phyloP scores from a whole-genome alignment of 352 stramenopile species.

The Blastocystis sp. region DNA sequence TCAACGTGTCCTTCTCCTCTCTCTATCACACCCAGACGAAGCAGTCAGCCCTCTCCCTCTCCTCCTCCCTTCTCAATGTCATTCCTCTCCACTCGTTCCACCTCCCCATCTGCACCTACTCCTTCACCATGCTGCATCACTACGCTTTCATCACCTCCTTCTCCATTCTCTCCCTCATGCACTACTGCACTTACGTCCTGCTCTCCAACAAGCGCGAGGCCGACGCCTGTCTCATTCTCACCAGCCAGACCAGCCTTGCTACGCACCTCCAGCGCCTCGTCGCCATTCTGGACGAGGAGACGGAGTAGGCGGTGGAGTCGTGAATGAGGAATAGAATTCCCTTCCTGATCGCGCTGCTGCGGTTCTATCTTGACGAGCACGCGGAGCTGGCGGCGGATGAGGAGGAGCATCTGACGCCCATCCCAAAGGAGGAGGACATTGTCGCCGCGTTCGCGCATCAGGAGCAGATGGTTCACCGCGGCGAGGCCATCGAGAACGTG shows the following conservation, averaged over 20 bases:
- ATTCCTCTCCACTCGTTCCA: slow-evolving; percentile 16
- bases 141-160: slow-evolving; percentile 17
- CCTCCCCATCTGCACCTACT: slow-evolving; percentile 20
- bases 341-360: slow-evolving; percentile 12
- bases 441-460: neutral
- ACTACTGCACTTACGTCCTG: slow-evolving; percentile 29
- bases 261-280: slow-evolving; percentile 2
- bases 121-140: slow-evolving; percentile 17
- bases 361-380: slow-evolving; percentile 23
- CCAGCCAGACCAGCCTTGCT: neutral
- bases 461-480: neutral
- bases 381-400: neutral
- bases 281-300: neutral
- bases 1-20: neutral
- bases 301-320: neutral
- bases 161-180: slow-evolving; percentile 3
- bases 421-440: slow-evolving; percentile 15
- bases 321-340: slow-evolving; percentile 9
- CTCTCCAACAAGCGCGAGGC: neutral
- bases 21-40: slow-evolving; percentile 24
- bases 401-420: neutral
- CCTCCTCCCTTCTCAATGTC: neutral
- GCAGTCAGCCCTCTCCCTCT: slow-evolving; percentile 40
- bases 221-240: neutral
- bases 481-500: neutral